Conservation (phyloP, 768 basidiomycete species). For the Rhodotorula kratochvilovae region DNA sequence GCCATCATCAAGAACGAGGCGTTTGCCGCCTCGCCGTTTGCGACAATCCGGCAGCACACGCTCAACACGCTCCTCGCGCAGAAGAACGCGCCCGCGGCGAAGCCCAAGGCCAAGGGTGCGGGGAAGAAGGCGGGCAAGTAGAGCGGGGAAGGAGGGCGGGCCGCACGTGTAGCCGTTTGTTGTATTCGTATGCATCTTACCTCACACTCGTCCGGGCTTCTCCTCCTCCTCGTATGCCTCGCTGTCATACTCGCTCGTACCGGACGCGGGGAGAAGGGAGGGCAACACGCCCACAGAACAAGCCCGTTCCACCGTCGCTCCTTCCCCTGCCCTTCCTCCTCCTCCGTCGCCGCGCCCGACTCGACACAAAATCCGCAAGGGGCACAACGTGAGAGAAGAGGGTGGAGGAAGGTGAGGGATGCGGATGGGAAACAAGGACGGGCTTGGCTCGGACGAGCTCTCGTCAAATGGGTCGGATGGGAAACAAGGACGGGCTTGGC, state of each 20-base stretch:
- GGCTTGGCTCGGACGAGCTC: constrained; percentile 31
- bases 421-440: not conserved
- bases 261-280: not conserved
- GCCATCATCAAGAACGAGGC: constrained; percentile 37
- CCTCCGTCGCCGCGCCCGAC: too few species aligned
- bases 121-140: not conserved
- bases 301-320: not conserved
- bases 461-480: constrained; percentile 8
- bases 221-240: too few species aligned
- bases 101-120: not conserved
- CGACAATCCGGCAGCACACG: constrained; percentile 40
- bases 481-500: constrained; percentile 6
- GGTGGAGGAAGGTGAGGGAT: not conserved
- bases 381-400: not conserved
- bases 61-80: constrained; percentile 32
- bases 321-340: not conserved
- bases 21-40: constrained; percentile 39
- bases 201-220: not conserved
- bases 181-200: not conserved
- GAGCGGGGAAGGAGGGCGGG: not conserved
- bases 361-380: not conserved
- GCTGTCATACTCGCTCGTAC: too few species aligned
- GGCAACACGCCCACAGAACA: not conserved
- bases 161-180: not conserved
- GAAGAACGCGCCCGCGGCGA: constrained; percentile 4